Evolutionary conservation across 345 rosid species (phyloP).

Genomic region (Citrus reticulata): DNA sequence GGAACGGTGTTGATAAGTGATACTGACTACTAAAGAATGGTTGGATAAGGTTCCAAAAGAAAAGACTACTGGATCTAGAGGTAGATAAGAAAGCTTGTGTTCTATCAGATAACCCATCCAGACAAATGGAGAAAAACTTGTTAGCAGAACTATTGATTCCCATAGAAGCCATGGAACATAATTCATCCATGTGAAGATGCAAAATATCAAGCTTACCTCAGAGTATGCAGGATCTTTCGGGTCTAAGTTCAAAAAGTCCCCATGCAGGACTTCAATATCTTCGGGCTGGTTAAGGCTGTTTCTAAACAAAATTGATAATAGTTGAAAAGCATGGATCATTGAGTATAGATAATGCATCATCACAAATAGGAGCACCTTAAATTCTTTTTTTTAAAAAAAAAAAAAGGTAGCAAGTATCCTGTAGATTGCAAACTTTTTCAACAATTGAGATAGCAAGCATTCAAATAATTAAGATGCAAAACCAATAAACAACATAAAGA

Average conservation of each 20-base stretch:
- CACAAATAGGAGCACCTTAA: neutral
- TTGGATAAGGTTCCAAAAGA: neutral
- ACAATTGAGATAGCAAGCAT: neutral
- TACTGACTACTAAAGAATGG: neutral
- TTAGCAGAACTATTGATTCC: neutral
- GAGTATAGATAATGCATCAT: neutral
- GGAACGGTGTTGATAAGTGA: neutral
- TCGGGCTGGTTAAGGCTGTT: slow-evolving; percentile 33
- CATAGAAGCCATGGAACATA: neutral
- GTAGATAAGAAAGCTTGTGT: neutral
- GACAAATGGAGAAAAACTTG: neutral
- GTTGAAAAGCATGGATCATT: neutral
- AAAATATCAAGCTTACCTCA: slow-evolving; percentile 40
- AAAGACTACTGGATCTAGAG: neutral
- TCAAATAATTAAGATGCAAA: neutral
- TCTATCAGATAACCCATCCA: neutral
- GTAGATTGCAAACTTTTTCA: neutral
- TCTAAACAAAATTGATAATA: neutral
- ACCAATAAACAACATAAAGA: slow-evolving; percentile 35
- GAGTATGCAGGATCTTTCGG: slow-evolving; percentile 52
- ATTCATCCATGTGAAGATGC: neutral
- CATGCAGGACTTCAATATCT: slow-evolving; percentile 58
- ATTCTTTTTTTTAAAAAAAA: neutral
- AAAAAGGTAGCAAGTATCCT: neutral
- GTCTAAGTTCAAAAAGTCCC: slow-evolving; percentile 67